Conservation (phyloP, 2,329 filamentous ascomycete genomes). For the Fusarium sp. region DNA sequence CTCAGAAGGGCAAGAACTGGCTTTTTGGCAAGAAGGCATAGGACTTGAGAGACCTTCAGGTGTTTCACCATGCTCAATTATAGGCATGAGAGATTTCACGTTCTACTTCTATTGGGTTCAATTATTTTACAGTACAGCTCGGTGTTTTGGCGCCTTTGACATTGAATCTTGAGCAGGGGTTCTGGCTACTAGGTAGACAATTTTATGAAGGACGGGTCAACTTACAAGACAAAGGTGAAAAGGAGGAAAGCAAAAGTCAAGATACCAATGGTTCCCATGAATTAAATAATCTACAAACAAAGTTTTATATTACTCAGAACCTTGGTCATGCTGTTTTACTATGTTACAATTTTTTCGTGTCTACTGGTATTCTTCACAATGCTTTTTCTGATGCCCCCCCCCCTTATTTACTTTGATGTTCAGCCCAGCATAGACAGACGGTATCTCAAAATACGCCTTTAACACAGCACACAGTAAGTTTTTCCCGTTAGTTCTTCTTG, state of each 20-base stretch:
- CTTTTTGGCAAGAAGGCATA: conserved; percentile 61
- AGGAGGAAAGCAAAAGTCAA: conserved; percentile 33
- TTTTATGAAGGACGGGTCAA: conserved; percentile 10
- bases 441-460: conserved; percentile 2
- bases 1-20: conserved; percentile 60
- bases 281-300: conserved; percentile 23
- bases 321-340: conserved; percentile 30
- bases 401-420: background rate
- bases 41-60: background rate
- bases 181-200: conserved; percentile 16
- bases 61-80: background rate
- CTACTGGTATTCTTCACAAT: background rate
- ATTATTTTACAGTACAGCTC: conserved; percentile 26
- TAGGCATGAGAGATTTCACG: background rate
- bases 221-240: background rate
- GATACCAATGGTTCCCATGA: conserved; percentile 33
- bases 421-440: background rate
- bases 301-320: background rate
- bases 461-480: background rate
- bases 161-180: conserved; percentile 1
- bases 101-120: conserved; percentile 13
- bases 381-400: background rate
- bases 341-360: conserved; percentile 37
- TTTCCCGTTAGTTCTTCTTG: conserved; percentile 51
- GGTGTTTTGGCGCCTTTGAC: conserved; percentile 41